Conservation (phyloP, 129 eudicot genomes). For the Tagetes patula region DNA sequence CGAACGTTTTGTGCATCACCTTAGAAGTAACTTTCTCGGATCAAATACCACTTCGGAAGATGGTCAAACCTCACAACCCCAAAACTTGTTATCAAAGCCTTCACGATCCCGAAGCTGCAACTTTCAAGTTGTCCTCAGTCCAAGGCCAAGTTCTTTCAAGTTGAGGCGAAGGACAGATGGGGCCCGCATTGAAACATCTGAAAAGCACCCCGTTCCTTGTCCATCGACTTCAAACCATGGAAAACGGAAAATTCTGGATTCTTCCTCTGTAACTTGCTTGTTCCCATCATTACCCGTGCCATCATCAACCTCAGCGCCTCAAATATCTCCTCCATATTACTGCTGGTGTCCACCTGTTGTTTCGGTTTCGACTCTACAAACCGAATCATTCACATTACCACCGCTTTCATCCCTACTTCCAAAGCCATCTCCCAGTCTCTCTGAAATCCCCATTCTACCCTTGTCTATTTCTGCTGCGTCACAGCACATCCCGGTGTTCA, state of each 20-base stretch:
- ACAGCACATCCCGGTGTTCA: conserved; percentile 66
- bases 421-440: conserved; percentile 36
- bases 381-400: conserved; percentile 26
- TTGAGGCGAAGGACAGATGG: conserved; percentile 12
- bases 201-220: background rate
- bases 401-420: conserved; percentile 41
- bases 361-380: conserved; percentile 48
- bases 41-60: conserved; percentile 29
- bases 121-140: conserved; percentile 58
- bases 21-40: conserved; percentile 52
- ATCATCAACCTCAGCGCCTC: conserved; percentile 19
- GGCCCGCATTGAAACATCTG: background rate
- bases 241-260: conserved; percentile 34
- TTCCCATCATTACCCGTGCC: conserved; percentile 36
- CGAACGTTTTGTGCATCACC: conserved; percentile 58
- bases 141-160: conserved; percentile 8
- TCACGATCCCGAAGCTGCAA: conserved; percentile 39
- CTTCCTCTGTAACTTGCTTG: conserved; percentile 16
- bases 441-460: conserved; percentile 47
- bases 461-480: conserved; percentile 46
- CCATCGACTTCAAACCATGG: conserved; percentile 3
- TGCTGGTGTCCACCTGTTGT: conserved; percentile 84
- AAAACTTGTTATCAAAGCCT: conserved; percentile 33
- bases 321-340: conserved; percentile 68
- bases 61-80: conserved; percentile 30